phyloP scores from a whole-genome alignment of 2,329 filamentous ascomycete species.

The Scedosporium boydii region DNA sequence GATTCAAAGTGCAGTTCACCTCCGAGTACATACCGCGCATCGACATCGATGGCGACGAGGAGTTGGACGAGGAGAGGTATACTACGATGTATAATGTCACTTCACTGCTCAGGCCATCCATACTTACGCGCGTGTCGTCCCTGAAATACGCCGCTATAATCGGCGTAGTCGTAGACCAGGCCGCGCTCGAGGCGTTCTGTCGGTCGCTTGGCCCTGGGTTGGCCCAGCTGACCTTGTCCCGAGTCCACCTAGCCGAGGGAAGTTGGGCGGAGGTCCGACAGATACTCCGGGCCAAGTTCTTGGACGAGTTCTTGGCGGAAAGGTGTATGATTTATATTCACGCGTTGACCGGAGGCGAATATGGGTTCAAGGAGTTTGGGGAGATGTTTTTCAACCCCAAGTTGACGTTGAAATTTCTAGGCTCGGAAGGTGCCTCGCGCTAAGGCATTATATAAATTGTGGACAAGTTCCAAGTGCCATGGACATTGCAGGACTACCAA shows the following conservation, averaged over 20 bases:
- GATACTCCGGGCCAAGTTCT: not conserved
- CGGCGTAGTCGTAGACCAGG: not conserved
- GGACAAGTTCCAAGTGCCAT: too few relatives aligned
- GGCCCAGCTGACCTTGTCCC: not conserved
- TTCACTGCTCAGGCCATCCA: not conserved
- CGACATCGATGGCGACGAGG: too few relatives aligned
- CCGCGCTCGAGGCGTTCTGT: not conserved
- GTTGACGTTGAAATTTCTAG: not conserved
- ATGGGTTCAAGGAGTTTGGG: not conserved
- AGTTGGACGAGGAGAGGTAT: too few relatives aligned
- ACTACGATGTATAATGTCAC: not conserved
- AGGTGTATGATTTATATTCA: not conserved
- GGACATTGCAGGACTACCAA: too few relatives aligned
- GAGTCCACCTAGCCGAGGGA: not conserved
- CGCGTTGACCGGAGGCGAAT: not conserved
- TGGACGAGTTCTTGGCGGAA: not conserved
- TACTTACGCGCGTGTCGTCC: not conserved
- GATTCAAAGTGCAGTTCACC: not conserved
- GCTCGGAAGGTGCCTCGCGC: not conserved
- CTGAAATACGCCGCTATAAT: not conserved
- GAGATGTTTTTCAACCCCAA: not conserved
- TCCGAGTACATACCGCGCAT: too few relatives aligned
- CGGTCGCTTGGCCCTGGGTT: not conserved
- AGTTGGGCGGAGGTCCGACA: not conserved
- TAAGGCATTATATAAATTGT: too few relatives aligned